Percentiles rank a stretch among this genome's conserved stretches.
phyloP scores from a whole-genome alignment of 2,329 filamentous ascomycete genomes.

The Kalaharituber pfeilii region DNA sequence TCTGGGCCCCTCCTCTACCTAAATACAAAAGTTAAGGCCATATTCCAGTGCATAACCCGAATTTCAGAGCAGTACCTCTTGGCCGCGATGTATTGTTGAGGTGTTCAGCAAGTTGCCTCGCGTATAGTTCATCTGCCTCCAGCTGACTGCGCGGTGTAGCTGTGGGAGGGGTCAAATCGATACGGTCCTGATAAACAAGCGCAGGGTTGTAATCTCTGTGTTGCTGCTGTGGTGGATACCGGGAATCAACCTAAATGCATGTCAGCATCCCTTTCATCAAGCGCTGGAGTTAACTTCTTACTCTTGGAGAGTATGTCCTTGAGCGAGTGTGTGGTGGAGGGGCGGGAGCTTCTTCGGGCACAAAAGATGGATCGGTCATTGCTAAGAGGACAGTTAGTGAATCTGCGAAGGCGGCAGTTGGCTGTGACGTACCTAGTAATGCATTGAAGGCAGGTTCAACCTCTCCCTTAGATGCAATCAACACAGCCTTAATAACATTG shows the following conservation, averaged over 20 bases:
- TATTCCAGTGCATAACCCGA: constrained; percentile 1
- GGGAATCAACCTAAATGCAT: not conserved
- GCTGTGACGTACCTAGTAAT: constrained; percentile 47
- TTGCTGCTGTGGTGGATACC: constrained; percentile 4
- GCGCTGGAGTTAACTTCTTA: not conserved
- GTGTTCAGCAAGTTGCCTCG: constrained; percentile 80
- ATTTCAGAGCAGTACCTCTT: not conserved
- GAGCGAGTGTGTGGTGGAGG: constrained; percentile 19
- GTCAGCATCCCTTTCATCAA: not conserved
- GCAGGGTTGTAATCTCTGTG: constrained; percentile 41
- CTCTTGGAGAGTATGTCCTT: not conserved
- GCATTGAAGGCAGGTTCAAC: constrained; percentile 94
- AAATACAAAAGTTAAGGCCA: not conserved
- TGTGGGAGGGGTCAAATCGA: constrained; percentile 26
- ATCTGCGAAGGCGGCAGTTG: too few relatives aligned
- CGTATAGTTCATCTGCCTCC: constrained; percentile 79
- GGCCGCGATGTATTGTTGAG: constrained; percentile 46
- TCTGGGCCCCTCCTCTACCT: not conserved
- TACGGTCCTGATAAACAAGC: constrained; percentile 36
- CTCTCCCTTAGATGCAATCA: constrained; percentile 68
- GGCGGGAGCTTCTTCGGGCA: constrained; percentile 27
- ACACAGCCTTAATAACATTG: constrained; percentile 67
- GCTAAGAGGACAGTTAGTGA: constrained; percentile 23
- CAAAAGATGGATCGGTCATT: constrained; percentile 39
- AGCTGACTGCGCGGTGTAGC: constrained; percentile 56